Evolutionary conservation across 805 yeast genomes (phyloP).

Genomic region (Isabelozyma pseudorhagii): DNA sequence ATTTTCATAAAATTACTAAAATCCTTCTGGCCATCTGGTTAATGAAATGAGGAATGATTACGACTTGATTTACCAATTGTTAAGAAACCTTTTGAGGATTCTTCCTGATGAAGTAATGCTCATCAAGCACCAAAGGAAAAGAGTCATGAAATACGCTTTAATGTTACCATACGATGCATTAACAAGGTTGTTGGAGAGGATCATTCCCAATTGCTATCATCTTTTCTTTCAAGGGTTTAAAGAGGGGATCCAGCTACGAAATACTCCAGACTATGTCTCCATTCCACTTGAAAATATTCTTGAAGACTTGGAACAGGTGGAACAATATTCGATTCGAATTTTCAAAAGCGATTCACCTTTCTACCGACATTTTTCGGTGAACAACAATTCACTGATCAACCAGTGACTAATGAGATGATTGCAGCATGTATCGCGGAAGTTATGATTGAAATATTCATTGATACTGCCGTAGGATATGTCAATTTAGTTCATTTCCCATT

Average conservation of each 20-base stretch:
- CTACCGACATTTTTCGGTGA: slow-evolving; percentile 13
- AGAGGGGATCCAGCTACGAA: slow-evolving; percentile 16
- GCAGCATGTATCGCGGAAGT: slow-evolving; percentile 15
- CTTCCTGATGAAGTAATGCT: background rate
- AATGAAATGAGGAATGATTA: slow-evolving; percentile 1
- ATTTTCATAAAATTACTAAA: slow-evolving; percentile 1
- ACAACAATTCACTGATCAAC: slow-evolving; percentile 6
- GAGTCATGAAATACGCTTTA: background rate
- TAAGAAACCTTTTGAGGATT: background rate
- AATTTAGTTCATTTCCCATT: slow-evolving; percentile 19
- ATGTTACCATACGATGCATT: slow-evolving; percentile 7
- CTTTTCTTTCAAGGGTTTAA: slow-evolving; percentile 18
- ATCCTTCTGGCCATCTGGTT: slow-evolving; percentile 1
- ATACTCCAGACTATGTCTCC: slow-evolving; percentile 4
- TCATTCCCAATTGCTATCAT: slow-evolving; percentile 19
- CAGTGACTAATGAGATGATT: slow-evolving; percentile 4
- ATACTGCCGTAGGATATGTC: slow-evolving; percentile 7
- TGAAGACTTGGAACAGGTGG: background rate
- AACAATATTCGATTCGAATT: slow-evolving; percentile 16
- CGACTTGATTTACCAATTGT: slow-evolving; percentile 1
- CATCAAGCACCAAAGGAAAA: background rate
- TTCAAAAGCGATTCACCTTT: slow-evolving; percentile 16
- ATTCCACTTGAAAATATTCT: slow-evolving; percentile 3
- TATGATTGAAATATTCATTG: slow-evolving; percentile 15
- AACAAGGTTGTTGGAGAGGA: slow-evolving; percentile 12